Evolutionary conservation across 148 eudicot genomes (phyloP).

Genomic region (Dianthus caryophyllus): DNA sequence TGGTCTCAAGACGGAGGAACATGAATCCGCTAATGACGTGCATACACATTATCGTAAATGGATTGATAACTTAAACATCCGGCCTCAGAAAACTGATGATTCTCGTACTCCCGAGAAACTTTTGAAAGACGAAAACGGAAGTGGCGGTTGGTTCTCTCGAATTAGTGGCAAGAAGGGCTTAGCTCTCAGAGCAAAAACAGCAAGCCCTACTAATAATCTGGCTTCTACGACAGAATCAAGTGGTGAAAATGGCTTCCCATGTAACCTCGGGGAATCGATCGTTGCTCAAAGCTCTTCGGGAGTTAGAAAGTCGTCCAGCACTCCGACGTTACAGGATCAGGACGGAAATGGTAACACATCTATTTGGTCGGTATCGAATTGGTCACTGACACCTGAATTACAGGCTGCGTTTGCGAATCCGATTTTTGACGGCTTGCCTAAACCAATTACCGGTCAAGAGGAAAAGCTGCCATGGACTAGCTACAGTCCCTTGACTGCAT

Average conservation of each 20-base stretch:
- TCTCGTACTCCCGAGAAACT: conserved; percentile 56
- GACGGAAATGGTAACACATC: conserved; percentile 39
- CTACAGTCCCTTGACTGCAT: background rate
- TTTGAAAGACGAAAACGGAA: conserved; percentile 64
- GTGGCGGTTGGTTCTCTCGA: conserved; percentile 56
- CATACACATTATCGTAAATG: conserved; percentile 26
- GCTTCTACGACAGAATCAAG: conserved; percentile 45
- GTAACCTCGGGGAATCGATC: conserved; percentile 40
- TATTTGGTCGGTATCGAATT: conserved; percentile 58
- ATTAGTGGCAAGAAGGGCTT: conserved; percentile 65
- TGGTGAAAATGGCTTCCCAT: conserved; percentile 28
- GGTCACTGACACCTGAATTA: conserved; percentile 72
- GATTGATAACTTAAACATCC: conserved; percentile 45
- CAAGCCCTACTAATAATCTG: conserved; percentile 45
- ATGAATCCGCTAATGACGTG: conserved; percentile 25
- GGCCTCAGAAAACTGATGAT: conserved; percentile 57
- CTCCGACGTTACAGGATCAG: conserved; percentile 65
- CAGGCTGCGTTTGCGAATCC: conserved; percentile 76
- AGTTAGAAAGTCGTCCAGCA: conserved; percentile 82
- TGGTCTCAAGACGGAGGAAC: conserved; percentile 46
- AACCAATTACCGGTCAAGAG: conserved; percentile 55
- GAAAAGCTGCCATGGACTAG: conserved; percentile 85
- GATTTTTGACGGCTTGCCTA: conserved; percentile 74
- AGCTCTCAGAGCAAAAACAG: conserved; percentile 74
- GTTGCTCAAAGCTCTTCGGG: conserved; percentile 35